Percentiles rank a stretch among this genome's conserved stretches.
Evolutionary conservation across 768 basidiomycete genomes (phyloP).

Genomic region (Astraeus odoratus): DNA sequence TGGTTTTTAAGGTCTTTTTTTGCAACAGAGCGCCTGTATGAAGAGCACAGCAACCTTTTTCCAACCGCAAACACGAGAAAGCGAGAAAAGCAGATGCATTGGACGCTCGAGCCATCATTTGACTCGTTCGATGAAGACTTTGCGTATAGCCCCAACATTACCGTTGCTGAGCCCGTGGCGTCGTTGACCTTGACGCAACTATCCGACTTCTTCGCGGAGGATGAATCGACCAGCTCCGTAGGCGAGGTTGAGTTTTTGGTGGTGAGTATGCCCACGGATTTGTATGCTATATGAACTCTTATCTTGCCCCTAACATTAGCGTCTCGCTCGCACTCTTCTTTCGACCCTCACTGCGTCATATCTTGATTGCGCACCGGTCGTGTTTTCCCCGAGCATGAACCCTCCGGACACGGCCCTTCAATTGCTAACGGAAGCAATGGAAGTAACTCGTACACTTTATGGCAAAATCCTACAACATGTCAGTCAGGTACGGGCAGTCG

Average conservation of each 20-base stretch:
- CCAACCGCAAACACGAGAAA: conserved; percentile 14
- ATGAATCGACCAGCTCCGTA: conserved; percentile 9
- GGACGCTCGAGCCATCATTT: conserved; percentile 19
- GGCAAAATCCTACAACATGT: conserved; percentile 42
- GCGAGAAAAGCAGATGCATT: conserved; percentile 16
- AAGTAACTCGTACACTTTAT: conserved; percentile 58
- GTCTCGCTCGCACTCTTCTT: conserved; percentile 67
- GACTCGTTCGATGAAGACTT: conserved; percentile 27
- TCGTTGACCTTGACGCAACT: conserved; percentile 32
- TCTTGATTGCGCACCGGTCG: conserved; percentile 79
- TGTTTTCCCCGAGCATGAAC: conserved; percentile 62
- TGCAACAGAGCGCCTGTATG: conserved; percentile 40
- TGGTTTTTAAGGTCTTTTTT: conserved; percentile 69
- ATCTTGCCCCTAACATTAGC: conserved; percentile 33
- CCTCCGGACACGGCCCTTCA: conserved; percentile 56
- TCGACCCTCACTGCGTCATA: conserved; percentile 76
- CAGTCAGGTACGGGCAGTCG: conserved; percentile 26
- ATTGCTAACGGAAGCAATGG: conserved; percentile 48
- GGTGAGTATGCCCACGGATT: conserved; percentile 19
- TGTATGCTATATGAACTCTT: conserved; percentile 14
- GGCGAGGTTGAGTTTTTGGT: conserved; percentile 18
- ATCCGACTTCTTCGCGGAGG: conserved; percentile 14
- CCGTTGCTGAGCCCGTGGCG: conserved; percentile 8
- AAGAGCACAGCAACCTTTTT: conserved; percentile 45
- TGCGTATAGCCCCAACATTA: conserved; percentile 17